Base-by-base conservation (phyloP, 805 yeast species). In the Candida pini region DNA sequence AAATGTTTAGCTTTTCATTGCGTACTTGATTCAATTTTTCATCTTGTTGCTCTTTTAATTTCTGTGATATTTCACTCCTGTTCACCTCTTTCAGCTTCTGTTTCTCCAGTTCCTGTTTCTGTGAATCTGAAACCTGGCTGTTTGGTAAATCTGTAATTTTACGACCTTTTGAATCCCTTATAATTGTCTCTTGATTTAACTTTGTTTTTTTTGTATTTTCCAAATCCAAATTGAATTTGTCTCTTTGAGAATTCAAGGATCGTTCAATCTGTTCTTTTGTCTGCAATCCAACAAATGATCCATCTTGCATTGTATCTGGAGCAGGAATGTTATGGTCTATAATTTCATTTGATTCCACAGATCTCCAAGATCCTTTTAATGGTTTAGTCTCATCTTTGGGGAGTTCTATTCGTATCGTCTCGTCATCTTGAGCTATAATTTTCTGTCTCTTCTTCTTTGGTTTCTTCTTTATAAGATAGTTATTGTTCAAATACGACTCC, bases 151-250 rank as follows among this genome's bases (percentile, higher is more conserved):
- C 26, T 30, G 25, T 41, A 6, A 47, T 14, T 26, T 39, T 64
- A 21, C 71, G 60, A 13, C 94, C 94, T 1, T 67, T 50, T 2
- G 70, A 59, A 49, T 83, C 90, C 64, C 92, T 69, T 47, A 70
- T 72, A 0, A 76, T 62, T 0, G 82, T 76, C 26, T 44, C 30
- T 9, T 22, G 25, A 9, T 28, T 58, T 53, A 14, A 15, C 6
- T 27, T 12, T 5, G 31, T 5, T 30, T 42, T n/a, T 39, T 41
- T 27, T 26, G 20, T 9, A 13, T 31, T 36, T 12, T 39, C 42
- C 24, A 53, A 59, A 32, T 65, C 65, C 2, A 33, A 49, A 24
- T 53, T 54, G 3, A 51, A 32, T 21, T 40, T 34, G 7, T 36
- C 26, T n/a, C 38, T 33, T 27, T 49, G 45, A 13, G 34, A 32